These are phyloP conservation scores for Stephania cephalantha DNA, from an alignment of 164 flowering plant species.

Conservation along the genomic window DNA sequence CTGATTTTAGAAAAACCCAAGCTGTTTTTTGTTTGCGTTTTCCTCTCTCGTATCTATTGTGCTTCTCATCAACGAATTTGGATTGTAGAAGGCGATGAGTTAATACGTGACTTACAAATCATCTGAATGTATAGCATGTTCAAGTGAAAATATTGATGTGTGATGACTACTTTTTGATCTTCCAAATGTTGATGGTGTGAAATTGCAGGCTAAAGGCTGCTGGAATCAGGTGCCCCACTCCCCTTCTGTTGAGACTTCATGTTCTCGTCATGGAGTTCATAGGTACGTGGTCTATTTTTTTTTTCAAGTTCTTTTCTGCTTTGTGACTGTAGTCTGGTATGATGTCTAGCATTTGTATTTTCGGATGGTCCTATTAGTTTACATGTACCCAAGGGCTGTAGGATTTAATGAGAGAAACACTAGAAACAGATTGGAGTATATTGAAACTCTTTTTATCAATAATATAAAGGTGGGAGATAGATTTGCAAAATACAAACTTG, in stretches of 20 bases:
- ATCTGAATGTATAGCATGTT: background rate
- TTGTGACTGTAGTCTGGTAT: background rate
- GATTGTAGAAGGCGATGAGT: too few species aligned
- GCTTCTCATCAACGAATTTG: too few species aligned
- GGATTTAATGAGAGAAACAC: background rate
- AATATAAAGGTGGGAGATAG: background rate
- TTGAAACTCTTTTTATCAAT: background rate
- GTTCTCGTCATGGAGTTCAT: slow-evolving; percentile 99
- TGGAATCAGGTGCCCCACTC: slow-evolving; percentile 88
- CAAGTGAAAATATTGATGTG: background rate
- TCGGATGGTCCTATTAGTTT: background rate
- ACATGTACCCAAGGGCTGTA: background rate
- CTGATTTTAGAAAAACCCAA: too few species aligned
- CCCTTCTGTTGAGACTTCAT: slow-evolving; percentile 71
- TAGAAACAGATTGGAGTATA: background rate
- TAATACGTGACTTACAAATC: too few species aligned
- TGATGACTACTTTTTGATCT: background rate
- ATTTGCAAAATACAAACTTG: background rate
- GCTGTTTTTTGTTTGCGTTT: too few species aligned
- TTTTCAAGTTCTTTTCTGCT: background rate
- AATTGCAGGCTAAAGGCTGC: slow-evolving; percentile 74
- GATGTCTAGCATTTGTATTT: background rate
- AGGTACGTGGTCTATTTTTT: slow-evolving; percentile 40
- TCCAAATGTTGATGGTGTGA: slow-evolving; percentile 8
- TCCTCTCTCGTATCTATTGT: too few species aligned